A percentile compares a stretch with the other conserved stretches of the same genome.
Conservation (phyloP, 2,329 filamentous ascomycete genomes). For the Exserohilum turcica region DNA sequence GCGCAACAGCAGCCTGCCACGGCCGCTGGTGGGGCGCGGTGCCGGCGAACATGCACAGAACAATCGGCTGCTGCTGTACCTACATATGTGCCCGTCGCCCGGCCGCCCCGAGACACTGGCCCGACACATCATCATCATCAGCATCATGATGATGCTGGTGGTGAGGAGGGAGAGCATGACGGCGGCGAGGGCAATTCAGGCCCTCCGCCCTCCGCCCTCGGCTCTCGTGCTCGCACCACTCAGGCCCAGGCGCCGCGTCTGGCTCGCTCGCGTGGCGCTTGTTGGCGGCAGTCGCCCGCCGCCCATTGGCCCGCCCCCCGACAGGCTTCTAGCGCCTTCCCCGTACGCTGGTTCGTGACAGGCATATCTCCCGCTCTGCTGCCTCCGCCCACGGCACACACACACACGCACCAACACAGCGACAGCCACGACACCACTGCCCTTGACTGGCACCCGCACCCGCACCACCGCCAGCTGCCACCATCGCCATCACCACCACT, state of each 20-base stretch:
- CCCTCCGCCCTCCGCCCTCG: not conserved
- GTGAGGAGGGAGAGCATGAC: too few relatives aligned
- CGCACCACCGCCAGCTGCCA: too few relatives aligned
- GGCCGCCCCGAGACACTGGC: not conserved
- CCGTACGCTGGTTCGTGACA: constrained; percentile 11
- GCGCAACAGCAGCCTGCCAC: not conserved
- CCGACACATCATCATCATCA: not conserved
- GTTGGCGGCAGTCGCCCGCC: constrained; percentile 9
- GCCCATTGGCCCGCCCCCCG: constrained; percentile 1
- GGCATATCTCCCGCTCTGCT: not conserved
- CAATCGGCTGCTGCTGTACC: not conserved
- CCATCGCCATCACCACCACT: too few relatives aligned
- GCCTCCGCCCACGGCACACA: too few relatives aligned
- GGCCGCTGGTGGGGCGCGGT: constrained; percentile 4
- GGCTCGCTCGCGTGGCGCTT: constrained; percentile 13
- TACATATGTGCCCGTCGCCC: not conserved
- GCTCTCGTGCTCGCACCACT: constrained; percentile 7
- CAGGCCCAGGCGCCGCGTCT: constrained; percentile 14
- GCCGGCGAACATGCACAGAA: constrained; percentile 17
- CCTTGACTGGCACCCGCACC: too few relatives aligned
- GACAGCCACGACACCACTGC: too few relatives aligned
- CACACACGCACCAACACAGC: too few relatives aligned
- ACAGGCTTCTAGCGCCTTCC: constrained; percentile 17
- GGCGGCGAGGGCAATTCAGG: too few relatives aligned
- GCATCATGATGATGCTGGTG: not conserved